Conservation (phyloP, 441 rosid species). For the Populus trichocarpa region DNA sequence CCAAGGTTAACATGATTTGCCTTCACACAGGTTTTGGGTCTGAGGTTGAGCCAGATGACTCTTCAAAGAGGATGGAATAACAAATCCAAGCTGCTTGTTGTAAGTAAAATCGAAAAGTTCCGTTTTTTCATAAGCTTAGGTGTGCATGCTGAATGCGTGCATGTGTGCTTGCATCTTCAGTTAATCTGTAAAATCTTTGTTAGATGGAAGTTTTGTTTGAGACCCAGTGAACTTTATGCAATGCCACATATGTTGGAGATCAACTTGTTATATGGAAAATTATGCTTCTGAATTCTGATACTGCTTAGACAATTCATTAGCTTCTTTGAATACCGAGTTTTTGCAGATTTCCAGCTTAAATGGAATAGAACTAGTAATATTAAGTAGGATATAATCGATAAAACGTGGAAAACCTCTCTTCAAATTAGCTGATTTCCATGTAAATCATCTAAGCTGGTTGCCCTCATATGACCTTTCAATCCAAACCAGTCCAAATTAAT, state of each 20-base stretch:
- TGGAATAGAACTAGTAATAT: not conserved
- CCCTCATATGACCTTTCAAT: not conserved
- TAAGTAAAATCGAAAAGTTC: not conserved
- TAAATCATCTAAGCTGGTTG: not conserved
- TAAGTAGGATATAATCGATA: not conserved
- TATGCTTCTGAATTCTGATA: not conserved
- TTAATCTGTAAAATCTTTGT: not conserved
- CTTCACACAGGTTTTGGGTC: slow-evolving; percentile 64
- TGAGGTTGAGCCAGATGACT: slow-evolving; percentile 96
- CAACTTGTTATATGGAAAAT: not conserved
- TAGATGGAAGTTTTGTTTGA: not conserved
- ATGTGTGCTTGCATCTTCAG: not conserved
- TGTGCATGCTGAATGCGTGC: not conserved
- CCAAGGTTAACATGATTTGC: slow-evolving; percentile 7
- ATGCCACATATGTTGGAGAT: not conserved
- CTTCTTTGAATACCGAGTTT: not conserved
- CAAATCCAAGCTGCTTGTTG: slow-evolving; percentile 72
- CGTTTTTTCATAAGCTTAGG: not conserved
- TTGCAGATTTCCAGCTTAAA: not conserved
- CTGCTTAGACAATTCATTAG: not conserved
- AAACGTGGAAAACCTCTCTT: not conserved
- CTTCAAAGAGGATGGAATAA: slow-evolving; percentile 98
- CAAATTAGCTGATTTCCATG: not conserved
- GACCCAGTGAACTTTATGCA: not conserved
- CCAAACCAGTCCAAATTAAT: not conserved